These are phyloP conservation scores for Nosema granulosis DNA, from an alignment of 371 early-diverging fungal species.

Conservation along the genomic window DNA sequence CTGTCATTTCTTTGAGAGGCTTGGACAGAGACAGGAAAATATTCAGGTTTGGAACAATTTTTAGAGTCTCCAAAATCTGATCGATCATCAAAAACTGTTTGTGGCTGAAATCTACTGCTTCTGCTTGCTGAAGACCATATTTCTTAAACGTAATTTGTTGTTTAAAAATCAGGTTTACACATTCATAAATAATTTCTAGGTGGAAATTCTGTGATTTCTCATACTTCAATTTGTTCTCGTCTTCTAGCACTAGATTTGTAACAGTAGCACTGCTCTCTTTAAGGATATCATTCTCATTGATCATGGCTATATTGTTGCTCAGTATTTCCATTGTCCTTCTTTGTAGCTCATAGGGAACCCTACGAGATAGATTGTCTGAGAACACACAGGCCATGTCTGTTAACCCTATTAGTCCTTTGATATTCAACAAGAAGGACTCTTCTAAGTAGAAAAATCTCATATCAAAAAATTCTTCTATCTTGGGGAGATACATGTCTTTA, in stretches of 20 bases:
- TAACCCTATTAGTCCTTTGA: conserved; percentile 25
- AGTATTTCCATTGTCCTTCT: conserved; percentile 9
- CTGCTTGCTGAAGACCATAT: neutral
- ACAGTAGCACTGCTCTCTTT: neutral
- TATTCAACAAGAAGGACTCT: conserved; percentile 3
- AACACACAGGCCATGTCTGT: neutral
- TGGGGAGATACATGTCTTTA: conserved; percentile 22
- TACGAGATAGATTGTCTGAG: neutral
- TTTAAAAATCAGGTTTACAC: neutral
- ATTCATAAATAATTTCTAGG: conserved; percentile 18
- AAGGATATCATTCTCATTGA: neutral
- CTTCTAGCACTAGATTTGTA: neutral
- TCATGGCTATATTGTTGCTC: neutral
- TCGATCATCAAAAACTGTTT: neutral
- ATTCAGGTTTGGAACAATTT: neutral
- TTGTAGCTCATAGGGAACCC: neutral
- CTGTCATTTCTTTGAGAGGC: neutral
- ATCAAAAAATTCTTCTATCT: conserved; percentile 28
- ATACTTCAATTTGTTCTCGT: neutral
- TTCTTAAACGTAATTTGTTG: neutral
- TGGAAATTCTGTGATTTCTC: conserved; percentile 9
- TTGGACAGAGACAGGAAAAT: neutral
- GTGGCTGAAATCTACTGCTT: neutral
- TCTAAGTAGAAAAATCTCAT: conserved; percentile 32
- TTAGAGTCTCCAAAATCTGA: neutral